Evolutionary conservation across 768 basidiomycete genomes (phyloP), one percentile per base, ranked within the genome.

Genomic region (Pulveroboletus ravenelii): DNA sequence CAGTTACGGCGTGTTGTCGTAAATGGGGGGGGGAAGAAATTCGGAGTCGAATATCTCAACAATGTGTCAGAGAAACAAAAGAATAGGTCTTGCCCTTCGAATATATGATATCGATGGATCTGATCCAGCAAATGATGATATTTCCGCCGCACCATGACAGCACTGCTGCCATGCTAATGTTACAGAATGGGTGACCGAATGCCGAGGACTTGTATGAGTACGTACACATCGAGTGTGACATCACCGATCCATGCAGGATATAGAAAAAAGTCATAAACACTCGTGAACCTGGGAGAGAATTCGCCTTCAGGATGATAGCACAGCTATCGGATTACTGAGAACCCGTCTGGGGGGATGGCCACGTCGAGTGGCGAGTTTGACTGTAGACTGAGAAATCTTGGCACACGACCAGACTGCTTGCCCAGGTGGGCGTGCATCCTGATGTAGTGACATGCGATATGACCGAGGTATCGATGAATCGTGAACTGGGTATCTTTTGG

Each of bases 391-490:
- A 0, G 66, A 56, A 12, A 67, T 67, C 43, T 69, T 67, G 30
- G 66, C 66, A 57, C 66, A 67, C 31, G 66, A 65, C 66, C 66
- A 67, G 29, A 65, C 25, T 30, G 8, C 34, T 20, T 57, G 52
- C 46, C 45, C 54, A 38, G 52, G 41, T 45, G 41, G 38, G 34
- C 30, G 42, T 12, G 31, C 35, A 20, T 58, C 50, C 25, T 51
- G 43, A 1, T 39, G 49, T 25, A 53, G 43, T 31, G 54, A 57
- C 27, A 38, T 27, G 41, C 54, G 62, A 32, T 32, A 51, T 45
- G 51, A 9, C 31, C 18, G 62, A 20, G 46, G 36, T 38, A 45
- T 58, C 35, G 42, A 41, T 31, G 52, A 5, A 38, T 42, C 47
- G 45, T 58, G 45, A 31, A 34, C 42, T 15, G 25, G 43, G 17